Percentiles rank a stretch among this genome's conserved stretches.
Evolutionary conservation across 1,139 yeast species (phyloP).

Genomic region (Hyphopichia fennica): DNA sequence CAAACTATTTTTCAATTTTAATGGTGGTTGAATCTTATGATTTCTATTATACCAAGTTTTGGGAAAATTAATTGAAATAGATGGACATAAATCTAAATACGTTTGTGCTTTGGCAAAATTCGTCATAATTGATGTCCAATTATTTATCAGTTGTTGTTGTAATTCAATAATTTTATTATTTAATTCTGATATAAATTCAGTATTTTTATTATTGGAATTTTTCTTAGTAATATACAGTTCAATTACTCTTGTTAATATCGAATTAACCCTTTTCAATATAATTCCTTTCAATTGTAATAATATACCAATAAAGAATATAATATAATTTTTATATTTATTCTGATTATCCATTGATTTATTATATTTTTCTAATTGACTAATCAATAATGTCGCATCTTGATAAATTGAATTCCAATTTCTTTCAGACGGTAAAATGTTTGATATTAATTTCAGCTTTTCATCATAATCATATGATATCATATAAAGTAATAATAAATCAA

Average conservation of each 20-base stretch:
- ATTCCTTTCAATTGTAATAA: conserved; percentile 30
- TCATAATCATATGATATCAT: conserved; percentile 36
- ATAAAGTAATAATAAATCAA: conserved; percentile 33
- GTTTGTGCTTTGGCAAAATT: conserved; percentile 11
- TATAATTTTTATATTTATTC: conserved; percentile 17
- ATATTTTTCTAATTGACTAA: conserved; percentile 19
- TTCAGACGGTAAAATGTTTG: conserved; percentile 30
- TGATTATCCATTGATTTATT: conserved; percentile 14
- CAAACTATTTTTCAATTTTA: conserved; percentile 7
- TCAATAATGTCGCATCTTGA: conserved; percentile 25
- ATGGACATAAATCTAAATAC: conserved; percentile 13
- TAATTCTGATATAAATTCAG: conserved; percentile 11
- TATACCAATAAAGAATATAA: conserved; percentile 26
- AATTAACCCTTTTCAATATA: conserved; percentile 29
- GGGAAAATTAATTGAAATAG: conserved; percentile 33
- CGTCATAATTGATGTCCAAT: conserved; percentile 21
- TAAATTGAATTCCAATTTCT: conserved; percentile 35
- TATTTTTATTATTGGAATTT: conserved; percentile 2
- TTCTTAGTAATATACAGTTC: conserved; percentile 21
- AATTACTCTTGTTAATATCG: conserved; percentile 24
- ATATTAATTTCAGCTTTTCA: conserved; percentile 28
- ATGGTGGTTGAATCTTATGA: conserved; percentile 13
- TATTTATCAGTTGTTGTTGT: conserved; percentile 26
- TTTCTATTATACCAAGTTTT: conserved; percentile 31
- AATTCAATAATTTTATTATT: conserved; percentile 27